Evolutionary conservation across 108 stramenopile genomes (phyloP), one percentile per base, ranked within the genome.

Genomic region (Cylindrotheca fusiformis): DNA sequence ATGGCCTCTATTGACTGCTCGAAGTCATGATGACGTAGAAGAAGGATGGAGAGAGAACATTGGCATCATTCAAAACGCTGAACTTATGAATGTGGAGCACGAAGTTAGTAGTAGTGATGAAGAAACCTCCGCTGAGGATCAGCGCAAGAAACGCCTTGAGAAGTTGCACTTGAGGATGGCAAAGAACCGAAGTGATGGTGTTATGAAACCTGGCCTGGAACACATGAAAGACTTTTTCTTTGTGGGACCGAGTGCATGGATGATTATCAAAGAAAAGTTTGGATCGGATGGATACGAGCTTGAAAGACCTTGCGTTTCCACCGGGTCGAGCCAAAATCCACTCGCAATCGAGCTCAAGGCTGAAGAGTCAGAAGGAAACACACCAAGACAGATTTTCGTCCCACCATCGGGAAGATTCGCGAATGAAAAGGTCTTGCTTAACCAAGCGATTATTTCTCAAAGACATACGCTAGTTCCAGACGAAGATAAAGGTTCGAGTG

Each of bases 241-340:
- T 50, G 24, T 84, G 4, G 83, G 83, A 33, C 57, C 69, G 3
- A 62, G 57, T 56, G 72, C 71, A 3, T 84, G 83, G 83, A 54
- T 63, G 48, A 54, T 84, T 12, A 36, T 77, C 19, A 69, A 69
- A 50, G 57, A 68, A 33, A 76, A 84, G 32, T 84, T 84, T 69
- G 71, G 55, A 2, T 72, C 49, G 51, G 71, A 72, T 51, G 68
- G 68, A 29, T 69, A 63, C 45, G 74, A 68, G 26, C 51, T 62
- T 49, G 21, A 26, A n/a, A 28, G 75, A 32, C 50, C 56, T 25
- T 55, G 50, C 24, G 52, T 63, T 32, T 24, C 23, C 5, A 30
- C 25, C n/a, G 20, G 10, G 22, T 17, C 17, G 18, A 52, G 20
- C 26, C 30, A 32, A n/a, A 32, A 24, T 20, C 23, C 51, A n/a